phyloP scores from a whole-genome alignment of 2,329 filamentous ascomycete species.

The Sporothrix phasma region DNA sequence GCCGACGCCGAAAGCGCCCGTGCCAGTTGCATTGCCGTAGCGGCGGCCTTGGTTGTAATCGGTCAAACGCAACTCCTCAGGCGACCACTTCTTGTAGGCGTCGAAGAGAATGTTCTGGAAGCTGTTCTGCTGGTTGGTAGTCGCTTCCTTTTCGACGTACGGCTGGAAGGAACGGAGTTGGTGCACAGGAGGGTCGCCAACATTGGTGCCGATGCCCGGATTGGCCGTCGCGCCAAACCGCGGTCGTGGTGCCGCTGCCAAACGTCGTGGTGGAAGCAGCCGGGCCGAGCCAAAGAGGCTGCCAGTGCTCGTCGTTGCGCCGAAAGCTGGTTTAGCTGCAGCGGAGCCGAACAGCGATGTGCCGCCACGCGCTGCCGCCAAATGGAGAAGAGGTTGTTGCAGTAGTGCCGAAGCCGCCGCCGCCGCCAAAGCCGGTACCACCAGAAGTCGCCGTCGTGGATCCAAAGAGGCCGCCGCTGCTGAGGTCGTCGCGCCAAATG shows the following conservation, averaged over 20 bases:
- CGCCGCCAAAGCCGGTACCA: conserved; percentile 27
- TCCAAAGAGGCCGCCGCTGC: conserved; percentile 38
- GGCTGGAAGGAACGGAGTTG: conserved; percentile 57
- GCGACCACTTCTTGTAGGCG: conserved; percentile 79
- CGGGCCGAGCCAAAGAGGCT: conserved; percentile 39
- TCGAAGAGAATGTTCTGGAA: conserved; percentile 75
- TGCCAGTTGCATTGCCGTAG: conserved; percentile 71
- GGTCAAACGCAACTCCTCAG: conserved; percentile 71
- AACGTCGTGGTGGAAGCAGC: conserved; percentile 30
- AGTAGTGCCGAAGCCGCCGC: conserved; percentile 34
- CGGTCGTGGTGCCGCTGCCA: conserved; percentile 23
- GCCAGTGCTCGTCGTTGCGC: conserved; percentile 24
- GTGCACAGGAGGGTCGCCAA: conserved; percentile 59
- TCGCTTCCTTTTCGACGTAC: conserved; percentile 62
- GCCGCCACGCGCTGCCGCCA: conserved; percentile 34
- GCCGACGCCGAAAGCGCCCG: conserved; percentile 69
- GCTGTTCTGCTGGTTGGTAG: conserved; percentile 42
- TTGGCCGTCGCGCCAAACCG: conserved; percentile 31
- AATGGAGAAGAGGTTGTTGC: conserved; percentile 30
- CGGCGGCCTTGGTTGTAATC: conserved; percentile 84
- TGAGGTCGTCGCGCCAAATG: conserved; percentile 40
- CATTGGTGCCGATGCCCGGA: conserved; percentile 41
- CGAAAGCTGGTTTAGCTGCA: conserved; percentile 36
- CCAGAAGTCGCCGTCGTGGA: conserved; percentile 30
- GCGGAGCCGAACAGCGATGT: conserved; percentile 38